These are phyloP conservation scores for Cucumis sativus DNA, from an alignment of 306 rosid genomes.

Conservation along the genomic window Cucumber_9930_V3 NC_026660.2:29834001-29834500, in stretches of 20 bases:
- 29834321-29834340: constrained; percentile 2
- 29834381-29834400: neutral
- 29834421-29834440: too few relatives aligned
- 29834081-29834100: neutral
- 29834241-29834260: neutral
- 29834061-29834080: neutral
- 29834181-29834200: too few relatives aligned
- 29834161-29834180: too few relatives aligned
- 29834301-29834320: constrained; percentile 7
- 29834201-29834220: too few relatives aligned
- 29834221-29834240: neutral
- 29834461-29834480: neutral
- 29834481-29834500: neutral
- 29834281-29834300: neutral
- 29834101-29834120: neutral
- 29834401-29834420: too few relatives aligned
- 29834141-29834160: neutral
- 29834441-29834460: constrained; percentile 7
- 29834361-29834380: neutral
- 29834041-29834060: neutral
- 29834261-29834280: neutral
- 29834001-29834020: neutral
- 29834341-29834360: neutral
- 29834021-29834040: neutral
- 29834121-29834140: too few relatives aligned